Conservation (phyloP, 2,329 filamentous ascomycete genomes). For the Penicillium sp. region DNA sequence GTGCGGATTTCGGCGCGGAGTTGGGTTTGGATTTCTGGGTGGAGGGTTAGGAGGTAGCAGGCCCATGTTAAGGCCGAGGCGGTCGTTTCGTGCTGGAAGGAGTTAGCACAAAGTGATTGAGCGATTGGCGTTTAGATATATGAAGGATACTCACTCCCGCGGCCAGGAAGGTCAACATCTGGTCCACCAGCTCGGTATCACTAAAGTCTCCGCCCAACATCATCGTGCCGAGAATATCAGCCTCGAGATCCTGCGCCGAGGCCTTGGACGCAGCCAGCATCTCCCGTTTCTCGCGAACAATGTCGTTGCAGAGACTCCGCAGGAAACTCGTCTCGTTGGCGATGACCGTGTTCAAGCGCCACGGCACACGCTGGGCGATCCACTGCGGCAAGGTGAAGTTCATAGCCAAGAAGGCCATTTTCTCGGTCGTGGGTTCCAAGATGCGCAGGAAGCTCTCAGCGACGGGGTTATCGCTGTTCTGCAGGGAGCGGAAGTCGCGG, state of each 20-base stretch:
- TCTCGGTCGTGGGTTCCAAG: slow-evolving; percentile 49
- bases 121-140: too few species aligned
- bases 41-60: slow-evolving; percentile 53
- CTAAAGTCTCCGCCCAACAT: slow-evolving; percentile 42
- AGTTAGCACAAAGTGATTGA: slow-evolving; percentile 10
- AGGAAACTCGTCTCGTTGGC: slow-evolving; percentile 35
- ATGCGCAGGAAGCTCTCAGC: slow-evolving; percentile 55
- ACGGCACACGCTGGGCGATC: slow-evolving; percentile 52
- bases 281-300: slow-evolving; percentile 37
- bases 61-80: slow-evolving; percentile 58
- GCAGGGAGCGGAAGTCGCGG: slow-evolving; percentile 57
- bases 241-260: slow-evolving; percentile 41
- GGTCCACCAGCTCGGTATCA: slow-evolving; percentile 44
- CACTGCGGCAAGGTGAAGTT: slow-evolving; percentile 54
- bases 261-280: slow-evolving; percentile 33
- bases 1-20: slow-evolving; percentile 55
- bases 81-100: slow-evolving; percentile 56
- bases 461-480: slow-evolving; percentile 55
- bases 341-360: slow-evolving; percentile 35
- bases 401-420: slow-evolving; percentile 47
- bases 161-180: slow-evolving; percentile 47
- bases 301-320: slow-evolving; percentile 37
- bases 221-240: slow-evolving; percentile 43
- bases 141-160: slow-evolving; percentile 33
- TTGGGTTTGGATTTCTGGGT: slow-evolving; percentile 52